Conservation (phyloP, 352 stramenopile species). For the Pythium dissotocum region DNA sequence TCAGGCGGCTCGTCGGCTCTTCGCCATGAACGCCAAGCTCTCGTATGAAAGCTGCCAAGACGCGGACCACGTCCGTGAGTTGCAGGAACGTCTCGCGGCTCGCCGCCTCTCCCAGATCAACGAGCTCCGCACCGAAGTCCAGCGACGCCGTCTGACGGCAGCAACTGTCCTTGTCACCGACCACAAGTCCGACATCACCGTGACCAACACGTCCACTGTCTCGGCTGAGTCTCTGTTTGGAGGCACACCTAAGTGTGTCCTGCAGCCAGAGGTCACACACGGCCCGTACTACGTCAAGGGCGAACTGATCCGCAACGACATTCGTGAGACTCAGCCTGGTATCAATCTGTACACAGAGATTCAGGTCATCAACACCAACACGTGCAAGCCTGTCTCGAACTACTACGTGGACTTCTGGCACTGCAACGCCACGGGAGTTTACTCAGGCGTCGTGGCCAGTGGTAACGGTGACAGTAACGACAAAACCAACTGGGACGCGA, state of each 20-base stretch:
- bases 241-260: neutral
- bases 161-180: neutral
- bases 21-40: constrained; percentile 15
- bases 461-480: constrained; percentile 18
- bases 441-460: constrained; percentile 17
- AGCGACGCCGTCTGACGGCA: neutral
- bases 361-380: constrained; percentile 17
- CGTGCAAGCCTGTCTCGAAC: constrained; percentile 10
- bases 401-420: constrained; percentile 26
- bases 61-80: neutral
- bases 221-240: constrained; percentile 1
- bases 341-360: constrained; percentile 19
- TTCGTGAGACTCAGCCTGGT: constrained; percentile 17
- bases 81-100: constrained; percentile 5
- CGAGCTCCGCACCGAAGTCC: constrained; percentile 2
- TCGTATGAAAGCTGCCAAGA: constrained; percentile 6
- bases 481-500: constrained; percentile 17
- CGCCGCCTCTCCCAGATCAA: constrained; percentile 6
- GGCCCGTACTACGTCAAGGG: constrained; percentile 24
- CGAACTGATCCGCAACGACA: constrained; percentile 19
- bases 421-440: constrained; percentile 26
- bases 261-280: constrained; percentile 17
- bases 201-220: constrained; percentile 4
- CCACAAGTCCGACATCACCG: constrained; percentile 7
- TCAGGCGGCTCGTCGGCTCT: constrained; percentile 5